A percentile compares a stretch with the other conserved stretches of the same genome.
These are phyloP conservation scores for Stemphylium lycopersici DNA, from an alignment of 2,329 filamentous ascomycete genomes.

Conservation along the genomic window DNA sequence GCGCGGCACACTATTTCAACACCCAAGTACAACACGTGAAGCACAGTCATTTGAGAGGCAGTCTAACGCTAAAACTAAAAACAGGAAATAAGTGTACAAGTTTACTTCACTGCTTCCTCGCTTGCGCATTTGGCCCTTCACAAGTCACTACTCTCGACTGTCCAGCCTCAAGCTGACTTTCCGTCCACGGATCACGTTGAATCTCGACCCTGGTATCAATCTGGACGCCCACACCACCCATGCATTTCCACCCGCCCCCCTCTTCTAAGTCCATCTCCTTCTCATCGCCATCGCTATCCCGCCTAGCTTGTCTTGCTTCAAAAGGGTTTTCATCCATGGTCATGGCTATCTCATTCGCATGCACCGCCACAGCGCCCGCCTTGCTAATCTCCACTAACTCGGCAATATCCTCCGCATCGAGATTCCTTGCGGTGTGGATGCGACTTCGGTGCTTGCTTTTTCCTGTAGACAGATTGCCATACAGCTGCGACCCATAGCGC, in stretches of 20 bases:
- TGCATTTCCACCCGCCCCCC: slow-evolving; percentile 13
- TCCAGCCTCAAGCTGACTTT: slow-evolving; percentile 1
- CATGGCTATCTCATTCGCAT: not conserved
- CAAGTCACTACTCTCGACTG: slow-evolving; percentile 13
- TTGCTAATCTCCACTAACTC: slow-evolving; percentile 10
- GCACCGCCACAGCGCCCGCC: too few relatives aligned
- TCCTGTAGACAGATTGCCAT: slow-evolving; percentile 23
- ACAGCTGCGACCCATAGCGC: slow-evolving; percentile 24
- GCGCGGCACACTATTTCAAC: not conserved
- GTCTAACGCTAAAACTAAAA: too few relatives aligned
- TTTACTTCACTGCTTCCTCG: not conserved
- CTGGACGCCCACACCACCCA: slow-evolving; percentile 27
- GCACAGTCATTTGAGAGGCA: too few relatives aligned
- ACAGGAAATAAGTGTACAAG: not conserved
- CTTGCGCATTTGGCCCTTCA: slow-evolving; percentile 11
- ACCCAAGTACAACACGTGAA: too few relatives aligned
- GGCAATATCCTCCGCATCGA: slow-evolving; percentile 28
- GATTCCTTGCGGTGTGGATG: slow-evolving; percentile 11
- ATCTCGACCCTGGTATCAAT: slow-evolving; percentile 40
- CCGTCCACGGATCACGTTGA: slow-evolving; percentile 27
- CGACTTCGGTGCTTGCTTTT: slow-evolving; percentile 11
- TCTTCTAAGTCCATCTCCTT: slow-evolving; percentile 8
- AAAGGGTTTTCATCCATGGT: slow-evolving; percentile 19
- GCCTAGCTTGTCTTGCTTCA: slow-evolving; percentile 8
- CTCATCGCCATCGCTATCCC: slow-evolving; percentile 24